A percentile compares a stretch with the other conserved stretches of the same genome.
Conservation (phyloP, 2,329 filamentous ascomycete species). For the Nemania sp. region DNA sequence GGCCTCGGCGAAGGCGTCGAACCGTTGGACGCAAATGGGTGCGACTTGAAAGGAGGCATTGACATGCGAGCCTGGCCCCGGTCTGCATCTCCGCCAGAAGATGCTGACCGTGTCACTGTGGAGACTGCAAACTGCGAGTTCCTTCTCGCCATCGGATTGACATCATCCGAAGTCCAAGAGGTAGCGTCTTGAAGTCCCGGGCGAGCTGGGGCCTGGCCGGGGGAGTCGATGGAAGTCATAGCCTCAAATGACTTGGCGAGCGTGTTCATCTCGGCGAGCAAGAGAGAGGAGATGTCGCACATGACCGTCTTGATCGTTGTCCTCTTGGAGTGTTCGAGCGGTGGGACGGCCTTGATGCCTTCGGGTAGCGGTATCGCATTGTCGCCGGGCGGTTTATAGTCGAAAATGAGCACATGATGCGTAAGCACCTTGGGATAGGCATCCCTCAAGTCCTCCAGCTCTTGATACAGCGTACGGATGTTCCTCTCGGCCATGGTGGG, state of each 20-base stretch:
- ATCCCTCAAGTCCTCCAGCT: slow-evolving; percentile 72
- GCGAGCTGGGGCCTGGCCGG: slow-evolving; percentile 56
- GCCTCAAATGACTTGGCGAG: slow-evolving; percentile 74
- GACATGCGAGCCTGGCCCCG: slow-evolving; percentile 75
- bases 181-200: slow-evolving; percentile 47
- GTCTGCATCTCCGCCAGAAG: slow-evolving; percentile 59
- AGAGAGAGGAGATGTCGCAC: slow-evolving; percentile 74
- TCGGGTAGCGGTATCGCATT: slow-evolving; percentile 63
- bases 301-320: slow-evolving; percentile 83
- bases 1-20: slow-evolving; percentile 53
- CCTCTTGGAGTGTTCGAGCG: slow-evolving; percentile 67
- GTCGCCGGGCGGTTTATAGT: slow-evolving; percentile 60
- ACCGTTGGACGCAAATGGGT: slow-evolving; percentile 49
- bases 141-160: slow-evolving; percentile 50
- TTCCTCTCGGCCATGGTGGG: slow-evolving; percentile 60
- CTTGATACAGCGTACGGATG: slow-evolving; percentile 63
- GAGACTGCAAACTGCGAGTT: slow-evolving; percentile 61
- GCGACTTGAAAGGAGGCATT: slow-evolving; percentile 65
- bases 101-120: slow-evolving; percentile 55
- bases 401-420: slow-evolving; percentile 80
- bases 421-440: slow-evolving; percentile 76
- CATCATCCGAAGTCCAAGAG: slow-evolving; percentile 49
- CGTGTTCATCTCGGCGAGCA: slow-evolving; percentile 76
- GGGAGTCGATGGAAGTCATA: slow-evolving; percentile 77
- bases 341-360: slow-evolving; percentile 73